Conservation (phyloP, 306 rosid genomes). For the Vigna trinervia region DNA sequence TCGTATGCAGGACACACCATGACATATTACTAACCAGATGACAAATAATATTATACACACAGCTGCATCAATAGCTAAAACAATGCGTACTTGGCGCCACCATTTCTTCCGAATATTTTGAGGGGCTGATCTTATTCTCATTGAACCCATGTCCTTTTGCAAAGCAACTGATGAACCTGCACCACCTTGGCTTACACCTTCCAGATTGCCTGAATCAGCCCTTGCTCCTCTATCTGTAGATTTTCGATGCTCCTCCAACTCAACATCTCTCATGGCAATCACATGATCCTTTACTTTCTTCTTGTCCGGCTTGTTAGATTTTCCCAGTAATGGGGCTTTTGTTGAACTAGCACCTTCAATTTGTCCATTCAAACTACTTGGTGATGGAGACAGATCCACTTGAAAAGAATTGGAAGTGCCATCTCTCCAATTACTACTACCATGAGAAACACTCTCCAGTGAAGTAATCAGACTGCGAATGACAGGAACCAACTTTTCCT, state of each 20-base stretch:
- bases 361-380: slow-evolving; percentile 68
- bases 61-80: slow-evolving; percentile 87
- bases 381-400: slow-evolving; percentile 67
- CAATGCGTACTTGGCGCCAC: slow-evolving; percentile 91
- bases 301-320: slow-evolving; percentile 74
- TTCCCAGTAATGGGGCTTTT: slow-evolving; percentile 83
- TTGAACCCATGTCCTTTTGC: slow-evolving; percentile 69
- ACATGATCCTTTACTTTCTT: slow-evolving; percentile 84
- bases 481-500: slow-evolving; percentile 78
- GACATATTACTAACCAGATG: slow-evolving; percentile 76
- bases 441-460: slow-evolving; percentile 70
- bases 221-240: slow-evolving; percentile 74
- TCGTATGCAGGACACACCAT: slow-evolving; percentile 67
- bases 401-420: slow-evolving; percentile 48
- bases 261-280: slow-evolving; percentile 73
- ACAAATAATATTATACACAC: slow-evolving; percentile 68
- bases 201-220: slow-evolving; percentile 62
- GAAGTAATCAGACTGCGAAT: slow-evolving; percentile 67
- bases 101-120: slow-evolving; percentile 71
- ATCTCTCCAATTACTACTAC: slow-evolving; percentile 63
- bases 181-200: slow-evolving; percentile 60
- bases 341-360: slow-evolving; percentile 74
- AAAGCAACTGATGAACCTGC: slow-evolving; percentile 60
- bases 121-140: slow-evolving; percentile 68
- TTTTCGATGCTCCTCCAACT: slow-evolving; percentile 73